Percentiles rank a stretch among this genome's conserved stretches.
Conservation (phyloP, 2,329 filamentous ascomycete species). For the Hypomyces perniciosus region DNA sequence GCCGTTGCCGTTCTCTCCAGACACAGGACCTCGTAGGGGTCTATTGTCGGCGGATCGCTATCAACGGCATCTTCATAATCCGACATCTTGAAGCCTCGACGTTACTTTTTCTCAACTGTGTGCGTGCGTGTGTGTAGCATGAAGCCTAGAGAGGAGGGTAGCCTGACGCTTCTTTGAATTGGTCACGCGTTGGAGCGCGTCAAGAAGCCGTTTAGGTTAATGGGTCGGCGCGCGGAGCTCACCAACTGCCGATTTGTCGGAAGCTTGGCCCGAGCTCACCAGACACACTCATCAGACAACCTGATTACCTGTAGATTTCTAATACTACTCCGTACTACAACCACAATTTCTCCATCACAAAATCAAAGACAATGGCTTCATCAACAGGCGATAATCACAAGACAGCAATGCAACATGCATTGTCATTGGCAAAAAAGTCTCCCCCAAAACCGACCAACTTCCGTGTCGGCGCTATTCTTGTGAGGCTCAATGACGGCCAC, state of each 20-base stretch:
- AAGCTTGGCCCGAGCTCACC: neutral
- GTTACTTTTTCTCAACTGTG: slow-evolving; percentile 1
- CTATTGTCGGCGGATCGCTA: slow-evolving; percentile 55
- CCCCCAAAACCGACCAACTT: slow-evolving; percentile 88
- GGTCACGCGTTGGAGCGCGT: slow-evolving; percentile 16
- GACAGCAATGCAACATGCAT: slow-evolving; percentile 60
- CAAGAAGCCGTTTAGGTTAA: slow-evolving; percentile 11
- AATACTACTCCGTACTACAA: neutral
- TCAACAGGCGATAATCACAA: slow-evolving; percentile 36
- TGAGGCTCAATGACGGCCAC: slow-evolving; percentile 49
- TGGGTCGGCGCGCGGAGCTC: slow-evolving; percentile 5
- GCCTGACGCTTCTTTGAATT: slow-evolving; percentile 5
- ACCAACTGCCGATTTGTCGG: slow-evolving; percentile 5
- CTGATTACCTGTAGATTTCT: neutral
- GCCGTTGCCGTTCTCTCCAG: slow-evolving; percentile 65
- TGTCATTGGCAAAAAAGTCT: slow-evolving; percentile 70
- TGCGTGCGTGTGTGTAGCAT: neutral
- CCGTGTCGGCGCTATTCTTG: slow-evolving; percentile 85
- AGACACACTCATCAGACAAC: neutral
- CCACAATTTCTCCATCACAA: neutral
- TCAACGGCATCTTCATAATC: slow-evolving; percentile 47
- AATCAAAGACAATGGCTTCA: slow-evolving; percentile 17
- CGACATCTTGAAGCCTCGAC: slow-evolving; percentile 33
- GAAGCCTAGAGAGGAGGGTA: slow-evolving; percentile 6
- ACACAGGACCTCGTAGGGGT: slow-evolving; percentile 76